Conservation (phyloP, 2,329 filamentous ascomycete genomes). For the Phaeophleospora eucalypticola region DNA sequence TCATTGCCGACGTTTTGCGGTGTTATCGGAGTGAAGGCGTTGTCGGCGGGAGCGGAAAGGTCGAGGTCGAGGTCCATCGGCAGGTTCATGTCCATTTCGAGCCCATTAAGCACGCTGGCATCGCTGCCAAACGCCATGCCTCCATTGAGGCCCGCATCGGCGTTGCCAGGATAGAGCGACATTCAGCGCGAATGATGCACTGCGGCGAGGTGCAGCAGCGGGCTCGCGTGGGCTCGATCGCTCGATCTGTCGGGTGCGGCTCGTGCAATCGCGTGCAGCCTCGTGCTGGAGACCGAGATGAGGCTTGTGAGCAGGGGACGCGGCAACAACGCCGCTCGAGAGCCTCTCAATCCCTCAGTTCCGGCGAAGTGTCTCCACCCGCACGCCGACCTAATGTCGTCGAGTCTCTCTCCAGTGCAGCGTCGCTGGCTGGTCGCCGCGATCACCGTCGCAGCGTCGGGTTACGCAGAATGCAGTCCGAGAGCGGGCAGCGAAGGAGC, state of each 20-base stretch:
- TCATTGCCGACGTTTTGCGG: conserved; percentile 14
- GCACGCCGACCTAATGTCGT: too few relatives aligned
- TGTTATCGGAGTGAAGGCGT: conserved; percentile 24
- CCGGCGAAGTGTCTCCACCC: conserved; percentile 2
- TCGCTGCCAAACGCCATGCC: conserved; percentile 18
- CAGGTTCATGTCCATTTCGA: conserved; percentile 46
- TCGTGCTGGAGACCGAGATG: too few relatives aligned
- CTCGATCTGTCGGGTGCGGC: conserved; percentile 16
- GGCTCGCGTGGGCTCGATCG: conserved; percentile 17
- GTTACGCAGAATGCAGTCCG: too few relatives aligned
- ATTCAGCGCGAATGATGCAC: conserved; percentile 17
- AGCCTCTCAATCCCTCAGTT: background rate
- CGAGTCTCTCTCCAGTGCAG: too few relatives aligned
- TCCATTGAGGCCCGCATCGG: conserved; percentile 10
- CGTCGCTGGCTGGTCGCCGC: too few relatives aligned
- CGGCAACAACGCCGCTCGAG: conserved; percentile 5
- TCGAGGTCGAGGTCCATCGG: conserved; percentile 44
- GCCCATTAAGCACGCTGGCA: conserved; percentile 37
- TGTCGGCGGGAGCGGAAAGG: conserved; percentile 17
- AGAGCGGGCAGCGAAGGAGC: too few relatives aligned
- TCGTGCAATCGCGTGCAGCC: conserved; percentile 13
- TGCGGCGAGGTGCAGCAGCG: conserved; percentile 8
- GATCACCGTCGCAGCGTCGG: too few relatives aligned
- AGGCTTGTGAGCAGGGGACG: conserved; percentile 11
- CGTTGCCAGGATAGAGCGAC: conserved; percentile 16